Base-by-base conservation (phyloP, 2,329 filamentous ascomycete genomes). In the Pseudocercospora crystallina region DNA sequence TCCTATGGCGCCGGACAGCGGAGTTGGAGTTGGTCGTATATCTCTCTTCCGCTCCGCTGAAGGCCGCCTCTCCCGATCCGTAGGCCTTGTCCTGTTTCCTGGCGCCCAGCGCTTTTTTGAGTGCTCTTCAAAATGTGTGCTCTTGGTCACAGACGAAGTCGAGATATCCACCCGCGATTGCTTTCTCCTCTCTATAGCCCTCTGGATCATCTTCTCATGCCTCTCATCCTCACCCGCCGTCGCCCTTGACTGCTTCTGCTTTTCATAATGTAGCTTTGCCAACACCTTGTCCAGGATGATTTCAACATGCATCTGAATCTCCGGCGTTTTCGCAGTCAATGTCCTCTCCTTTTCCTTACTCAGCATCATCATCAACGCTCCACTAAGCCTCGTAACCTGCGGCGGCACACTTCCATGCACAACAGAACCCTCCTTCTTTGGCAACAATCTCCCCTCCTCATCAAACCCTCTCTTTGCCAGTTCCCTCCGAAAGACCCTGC, bases 391-490 rank as follows among this genome's bases (percentile, higher is more conserved):
- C n/a, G 20, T 40, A 20, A 14, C 34, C 20, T 29, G 31, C 37
- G 5, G 17, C 15, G 37, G 26, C n/a, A 31, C 10, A 5, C 34
- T 37, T 12, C 20, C 35, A 8, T 15, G 14, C 35, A 11, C 34
- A 17, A 9, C 20, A 9, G 9, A 30, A 13, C 5, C 20, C 17
- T 12, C 12, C 31, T 17, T 20, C 5, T 33, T 33, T 3, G 29
- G n/a, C 40, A 47, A 7, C 14, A 42, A 29, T 33, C 60, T 62
- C 7, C 68, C 71, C 29, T 70, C 47, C 10, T 53, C 47, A 56
- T 74, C 69, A 59, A 71, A 79, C 2, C 80, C 80, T 44, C 67
- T 66, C 15, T 66, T 68, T 49, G 65, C 69, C 61, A 83, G 60
- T 10, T 74, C 74, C 42, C 72, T 65, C 38, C 61, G 58, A 41